Conservation (phyloP, 441 rosid species). For the Breynia disticha region DNA sequence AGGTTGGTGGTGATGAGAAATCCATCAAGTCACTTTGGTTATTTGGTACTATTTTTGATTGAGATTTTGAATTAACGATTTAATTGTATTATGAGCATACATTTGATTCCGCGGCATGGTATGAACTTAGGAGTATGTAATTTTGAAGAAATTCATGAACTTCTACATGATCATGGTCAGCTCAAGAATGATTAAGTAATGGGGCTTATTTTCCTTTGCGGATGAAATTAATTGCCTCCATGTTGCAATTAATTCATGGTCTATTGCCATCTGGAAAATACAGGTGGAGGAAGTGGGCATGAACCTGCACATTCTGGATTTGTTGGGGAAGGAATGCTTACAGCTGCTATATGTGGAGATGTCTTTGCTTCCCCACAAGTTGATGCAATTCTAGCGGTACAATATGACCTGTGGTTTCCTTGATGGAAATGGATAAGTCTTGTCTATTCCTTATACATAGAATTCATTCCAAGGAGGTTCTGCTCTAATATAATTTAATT, state of each 20-base stretch:
- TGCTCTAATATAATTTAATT: slow-evolving; percentile 18
- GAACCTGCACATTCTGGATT: slow-evolving; percentile 97
- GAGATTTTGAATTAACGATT: too few species aligned
- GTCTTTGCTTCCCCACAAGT: slow-evolving; percentile 89
- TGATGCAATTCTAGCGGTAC: slow-evolving; percentile 91
- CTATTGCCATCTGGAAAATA: slow-evolving; percentile 8
- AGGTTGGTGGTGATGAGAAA: slow-evolving; percentile 37
- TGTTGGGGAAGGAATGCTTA: slow-evolving; percentile 99
- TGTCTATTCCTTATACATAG: background rate
- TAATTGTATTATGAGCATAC: too few species aligned
- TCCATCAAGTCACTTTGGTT: too few species aligned
- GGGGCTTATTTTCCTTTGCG: background rate
- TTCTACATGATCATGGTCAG: too few species aligned
- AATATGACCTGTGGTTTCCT: slow-evolving; percentile 16
- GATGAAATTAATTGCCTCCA: too few species aligned
- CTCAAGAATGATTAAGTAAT: too few species aligned
- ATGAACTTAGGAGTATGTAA: too few species aligned
- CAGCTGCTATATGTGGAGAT: slow-evolving; percentile 94
- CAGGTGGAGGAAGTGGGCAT: slow-evolving; percentile 99
- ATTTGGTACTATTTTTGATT: too few species aligned
- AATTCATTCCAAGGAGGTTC: slow-evolving; percentile 8
- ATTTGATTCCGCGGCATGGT: too few species aligned
- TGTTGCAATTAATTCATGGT: background rate
- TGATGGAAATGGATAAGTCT: slow-evolving; percentile 1
- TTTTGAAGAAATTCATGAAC: too few species aligned